Evolutionary conservation across 2,329 filamentous ascomycete genomes (phyloP), one percentile per base, ranked within the genome.

Genomic region (Nannizziopsis barbatae): DNA sequence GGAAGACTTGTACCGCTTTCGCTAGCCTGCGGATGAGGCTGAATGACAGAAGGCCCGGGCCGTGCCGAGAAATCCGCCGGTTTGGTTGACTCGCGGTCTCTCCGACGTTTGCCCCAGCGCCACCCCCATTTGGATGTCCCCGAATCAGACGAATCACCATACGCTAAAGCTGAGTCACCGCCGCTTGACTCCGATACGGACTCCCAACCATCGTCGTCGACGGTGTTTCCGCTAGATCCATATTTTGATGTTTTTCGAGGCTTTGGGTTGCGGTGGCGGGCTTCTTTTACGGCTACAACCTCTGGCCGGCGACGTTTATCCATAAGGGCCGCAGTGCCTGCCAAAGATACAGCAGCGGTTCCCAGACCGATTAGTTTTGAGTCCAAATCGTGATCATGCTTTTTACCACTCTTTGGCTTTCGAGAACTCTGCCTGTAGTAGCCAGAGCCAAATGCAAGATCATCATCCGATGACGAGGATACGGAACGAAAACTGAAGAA

Each of bases 361-460:
- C 73, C 68, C 32, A 76, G 58, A 22, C 67, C 71, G 32, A 74
- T 52, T 47, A 77, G 64, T 41, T 69, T 70, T 12, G 70, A 67
- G 53, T 74, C 65, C 6, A 72, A 65, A 42, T 68, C 62, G 31
- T 57, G 51, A 5, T 56, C 50, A 39, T 62, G 56, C 49, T 49
- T 62, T 49, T 51, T 60, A 35, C 45, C 55, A 48, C 56, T 60
- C 42, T 55, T 58, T 12, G 66, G 64, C 52, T 71, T 72, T 11
- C 50, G 49, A 1, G 17, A 45, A 17, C 36, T 39, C 45, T 58
- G 52, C 36, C 63, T 64, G 32, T 60, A 63, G 2, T 66, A 51
- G 12, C 79, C 80, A 47, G 68, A 72, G 8, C 81, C 81, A 59
- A 84, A 85, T 8, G 81, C 81, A 52, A 85, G 66, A 59, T 86